Conservation (phyloP, 345 rosid species). For the Pistacia vera region DNA sequence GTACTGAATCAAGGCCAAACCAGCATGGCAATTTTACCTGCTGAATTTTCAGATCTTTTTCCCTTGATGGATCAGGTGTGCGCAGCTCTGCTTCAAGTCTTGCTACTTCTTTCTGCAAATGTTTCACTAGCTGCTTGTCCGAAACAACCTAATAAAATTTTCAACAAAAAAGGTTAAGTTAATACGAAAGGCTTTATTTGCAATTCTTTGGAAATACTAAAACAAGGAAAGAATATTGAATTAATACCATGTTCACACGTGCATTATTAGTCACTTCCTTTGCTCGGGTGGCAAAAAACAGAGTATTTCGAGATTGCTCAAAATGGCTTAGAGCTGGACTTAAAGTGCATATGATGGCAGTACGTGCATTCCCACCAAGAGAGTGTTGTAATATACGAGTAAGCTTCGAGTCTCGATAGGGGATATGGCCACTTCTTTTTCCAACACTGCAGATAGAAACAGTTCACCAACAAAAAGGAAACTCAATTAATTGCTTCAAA, state of each 20-base stretch:
- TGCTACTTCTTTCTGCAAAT: slow-evolving; percentile 98
- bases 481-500: background rate
- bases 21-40: slow-evolving; percentile 44
- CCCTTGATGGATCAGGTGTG: slow-evolving; percentile 89
- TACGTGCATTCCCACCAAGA: slow-evolving; percentile 98
- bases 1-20: slow-evolving; percentile 10
- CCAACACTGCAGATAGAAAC: slow-evolving; percentile 61
- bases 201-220: slow-evolving; percentile 4
- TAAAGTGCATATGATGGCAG: slow-evolving; percentile 95
- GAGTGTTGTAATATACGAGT: slow-evolving; percentile 98
- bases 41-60: slow-evolving; percentile 86
- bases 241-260: slow-evolving; percentile 91
- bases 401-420: slow-evolving; percentile 97
- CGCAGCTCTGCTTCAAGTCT: slow-evolving; percentile 96
- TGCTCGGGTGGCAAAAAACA: slow-evolving; percentile 92
- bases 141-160: slow-evolving; percentile 71
- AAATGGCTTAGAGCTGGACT: slow-evolving; percentile 91
- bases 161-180: background rate
- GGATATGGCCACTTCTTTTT: slow-evolving; percentile 92
- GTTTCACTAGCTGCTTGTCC: slow-evolving; percentile 95
- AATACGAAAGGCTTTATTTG: background rate
- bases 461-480: slow-evolving; percentile 17
- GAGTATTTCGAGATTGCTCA: slow-evolving; percentile 98
- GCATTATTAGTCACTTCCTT: slow-evolving; percentile 99
- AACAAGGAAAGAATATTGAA: slow-evolving; percentile 8